Conservation (phyloP, 345 rosid genomes). For the Eutrema japonicum region DNA sequence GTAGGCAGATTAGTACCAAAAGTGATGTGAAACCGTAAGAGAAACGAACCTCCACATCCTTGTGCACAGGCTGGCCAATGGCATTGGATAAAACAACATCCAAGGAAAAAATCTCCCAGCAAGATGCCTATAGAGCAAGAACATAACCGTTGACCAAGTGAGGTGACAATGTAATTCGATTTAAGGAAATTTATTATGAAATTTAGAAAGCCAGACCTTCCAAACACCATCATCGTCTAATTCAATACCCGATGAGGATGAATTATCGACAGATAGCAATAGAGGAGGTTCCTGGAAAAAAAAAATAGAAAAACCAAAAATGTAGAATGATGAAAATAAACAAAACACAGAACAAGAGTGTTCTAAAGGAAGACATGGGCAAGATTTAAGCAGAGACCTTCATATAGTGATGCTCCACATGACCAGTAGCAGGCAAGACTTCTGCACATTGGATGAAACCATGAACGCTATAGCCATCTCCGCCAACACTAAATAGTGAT, state of each 20-base stretch:
- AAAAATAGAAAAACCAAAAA: slow-evolving; percentile 3
- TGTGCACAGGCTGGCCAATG: slow-evolving; percentile 53
- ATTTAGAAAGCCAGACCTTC: slow-evolving; percentile 60
- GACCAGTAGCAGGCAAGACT: slow-evolving; percentile 50
- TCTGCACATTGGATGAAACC: slow-evolving; percentile 58
- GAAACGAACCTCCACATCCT: slow-evolving; percentile 63
- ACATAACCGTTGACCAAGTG: background rate
- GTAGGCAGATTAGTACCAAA: slow-evolving; percentile 3
- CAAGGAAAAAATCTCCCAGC: slow-evolving; percentile 71
- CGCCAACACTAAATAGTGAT: slow-evolving; percentile 46
- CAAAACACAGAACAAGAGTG: slow-evolving; percentile 7
- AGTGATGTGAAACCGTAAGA: slow-evolving; percentile 25
- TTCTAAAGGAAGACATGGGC: slow-evolving; percentile 13
- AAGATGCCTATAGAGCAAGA: slow-evolving; percentile 56
- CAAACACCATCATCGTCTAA: slow-evolving; percentile 67
- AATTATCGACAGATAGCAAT: slow-evolving; percentile 57
- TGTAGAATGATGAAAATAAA: slow-evolving; percentile 8
- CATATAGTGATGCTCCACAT: slow-evolving; percentile 50
- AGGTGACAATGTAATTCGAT: background rate
- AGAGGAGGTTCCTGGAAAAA: slow-evolving; percentile 64
- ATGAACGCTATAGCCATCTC: slow-evolving; percentile 49
- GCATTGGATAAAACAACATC: slow-evolving; percentile 71
- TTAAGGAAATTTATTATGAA: background rate
- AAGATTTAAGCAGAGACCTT: slow-evolving; percentile 42
- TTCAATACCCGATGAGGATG: slow-evolving; percentile 65